Conservation (phyloP, 257 asterid species). For the Apocynum venetum region DNA sequence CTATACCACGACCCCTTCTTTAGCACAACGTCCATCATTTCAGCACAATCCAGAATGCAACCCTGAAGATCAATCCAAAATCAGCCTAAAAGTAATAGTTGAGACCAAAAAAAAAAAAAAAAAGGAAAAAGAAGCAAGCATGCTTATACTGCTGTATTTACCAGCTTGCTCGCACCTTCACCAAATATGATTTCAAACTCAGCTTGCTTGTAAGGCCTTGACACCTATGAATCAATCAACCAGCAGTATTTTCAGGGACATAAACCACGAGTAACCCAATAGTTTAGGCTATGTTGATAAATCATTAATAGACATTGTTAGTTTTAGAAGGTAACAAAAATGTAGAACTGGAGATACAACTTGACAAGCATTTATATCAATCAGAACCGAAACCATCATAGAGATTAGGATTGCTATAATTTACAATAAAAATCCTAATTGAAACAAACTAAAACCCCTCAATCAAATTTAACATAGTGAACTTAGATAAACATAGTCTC, state of each 20-base stretch:
- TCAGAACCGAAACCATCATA: background rate
- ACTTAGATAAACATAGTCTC: background rate
- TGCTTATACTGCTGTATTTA: constrained; percentile 25
- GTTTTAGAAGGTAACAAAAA: background rate
- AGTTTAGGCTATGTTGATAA: background rate
- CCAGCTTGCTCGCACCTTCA: constrained; percentile 97
- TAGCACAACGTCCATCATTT: constrained; percentile 61
- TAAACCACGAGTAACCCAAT: background rate
- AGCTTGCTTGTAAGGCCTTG: constrained; percentile 99
- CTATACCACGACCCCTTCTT: constrained; percentile 98
- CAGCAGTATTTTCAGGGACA: background rate
- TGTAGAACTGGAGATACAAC: background rate
- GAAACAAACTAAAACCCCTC: too few species aligned
- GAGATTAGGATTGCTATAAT: background rate
- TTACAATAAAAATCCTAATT: background rate
- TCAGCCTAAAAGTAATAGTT: constrained; percentile 13
- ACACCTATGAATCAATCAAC: constrained; percentile 48
- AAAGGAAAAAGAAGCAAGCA: constrained; percentile 4
- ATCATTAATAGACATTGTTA: background rate
- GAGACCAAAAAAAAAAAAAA: background rate
- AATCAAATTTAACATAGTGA: background rate
- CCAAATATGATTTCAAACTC: constrained; percentile 96
- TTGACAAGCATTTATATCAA: background rate
- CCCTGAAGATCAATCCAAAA: constrained; percentile 50
- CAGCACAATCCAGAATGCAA: constrained; percentile 92